A percentile compares a stretch with the other conserved stretches of the same genome.
phyloP scores from a whole-genome alignment of 2,329 filamentous ascomycete species.

The Tolypocladium endophyticum region DNA sequence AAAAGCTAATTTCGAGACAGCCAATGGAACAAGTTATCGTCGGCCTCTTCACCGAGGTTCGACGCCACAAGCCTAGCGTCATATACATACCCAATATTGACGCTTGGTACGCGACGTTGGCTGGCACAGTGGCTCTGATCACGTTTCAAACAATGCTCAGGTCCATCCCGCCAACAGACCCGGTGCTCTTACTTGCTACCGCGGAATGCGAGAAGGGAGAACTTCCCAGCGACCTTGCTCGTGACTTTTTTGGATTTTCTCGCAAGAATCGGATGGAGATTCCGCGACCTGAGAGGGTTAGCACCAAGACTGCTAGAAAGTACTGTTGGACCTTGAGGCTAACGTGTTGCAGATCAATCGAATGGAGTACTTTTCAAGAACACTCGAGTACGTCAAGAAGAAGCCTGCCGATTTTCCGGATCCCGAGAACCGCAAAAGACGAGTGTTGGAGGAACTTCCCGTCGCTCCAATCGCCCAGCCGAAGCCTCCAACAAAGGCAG shows the following conservation, averaged over 20 bases:
- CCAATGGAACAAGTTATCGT: conserved; percentile 82
- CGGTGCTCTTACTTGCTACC: conserved; percentile 78
- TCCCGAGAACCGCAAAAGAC: conserved; percentile 74
- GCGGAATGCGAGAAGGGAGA: conserved; percentile 59
- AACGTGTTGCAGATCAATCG: conserved; percentile 39
- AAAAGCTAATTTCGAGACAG: conserved; percentile 21
- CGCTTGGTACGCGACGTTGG: conserved; percentile 63
- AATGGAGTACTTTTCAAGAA: conserved; percentile 66
- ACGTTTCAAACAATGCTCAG: conserved; percentile 77
- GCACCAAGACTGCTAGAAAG: conserved; percentile 11
- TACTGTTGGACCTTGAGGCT: not conserved
- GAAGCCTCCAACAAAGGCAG: conserved; percentile 60
- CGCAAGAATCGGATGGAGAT: conserved; percentile 67
- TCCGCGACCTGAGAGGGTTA: conserved; percentile 51
- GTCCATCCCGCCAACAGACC: conserved; percentile 80
- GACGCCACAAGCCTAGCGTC: conserved; percentile 88
- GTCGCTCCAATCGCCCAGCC: conserved; percentile 64
- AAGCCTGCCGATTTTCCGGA: conserved; percentile 81
- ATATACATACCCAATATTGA: conserved; percentile 90
- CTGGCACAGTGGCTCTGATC: conserved; percentile 57
- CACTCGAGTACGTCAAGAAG: conserved; percentile 68
- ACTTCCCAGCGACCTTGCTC: conserved; percentile 53
- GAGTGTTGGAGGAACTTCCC: conserved; percentile 66
- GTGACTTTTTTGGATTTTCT: conserved; percentile 78
- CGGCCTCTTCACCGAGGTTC: conserved; percentile 82